phyloP scores from a whole-genome alignment of 495 filamentous ascomycete genomes.

The Tuber borchii region DNA sequence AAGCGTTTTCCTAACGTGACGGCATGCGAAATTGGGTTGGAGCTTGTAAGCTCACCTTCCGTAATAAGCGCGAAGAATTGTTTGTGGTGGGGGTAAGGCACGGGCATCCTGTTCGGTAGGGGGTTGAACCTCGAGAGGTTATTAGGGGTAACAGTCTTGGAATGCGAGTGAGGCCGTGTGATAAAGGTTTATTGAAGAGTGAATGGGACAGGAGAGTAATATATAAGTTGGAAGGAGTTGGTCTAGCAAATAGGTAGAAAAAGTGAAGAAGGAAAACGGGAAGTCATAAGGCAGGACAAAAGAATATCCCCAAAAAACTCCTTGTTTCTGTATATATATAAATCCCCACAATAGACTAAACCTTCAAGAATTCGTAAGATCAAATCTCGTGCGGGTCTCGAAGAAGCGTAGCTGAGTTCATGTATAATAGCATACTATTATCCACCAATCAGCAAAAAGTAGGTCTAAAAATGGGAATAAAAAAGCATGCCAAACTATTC shows the following conservation, averaged over 20 bases:
- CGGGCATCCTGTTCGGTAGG: not conserved
- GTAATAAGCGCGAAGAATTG: not conserved
- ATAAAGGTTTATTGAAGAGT: not conserved
- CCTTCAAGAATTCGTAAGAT: slow-evolving; percentile 26
- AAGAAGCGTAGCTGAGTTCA: slow-evolving; percentile 23
- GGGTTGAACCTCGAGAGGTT: not conserved
- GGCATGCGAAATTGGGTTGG: not conserved
- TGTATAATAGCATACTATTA: slow-evolving; percentile 26
- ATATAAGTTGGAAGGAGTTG: not conserved
- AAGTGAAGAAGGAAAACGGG: not conserved
- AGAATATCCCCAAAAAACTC: not conserved
- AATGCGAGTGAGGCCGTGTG: not conserved
- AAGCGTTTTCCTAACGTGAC: no score
- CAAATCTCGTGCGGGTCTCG: slow-evolving; percentile 26
- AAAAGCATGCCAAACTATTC: slow-evolving; percentile 22
- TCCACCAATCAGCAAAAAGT: not conserved
- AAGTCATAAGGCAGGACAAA: not conserved
- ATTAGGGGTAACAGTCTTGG: not conserved
- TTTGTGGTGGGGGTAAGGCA: not conserved
- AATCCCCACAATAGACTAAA: not conserved
- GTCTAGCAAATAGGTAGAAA: not conserved
- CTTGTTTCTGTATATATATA: not conserved
- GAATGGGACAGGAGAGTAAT: not conserved
- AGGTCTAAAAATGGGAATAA: no score
- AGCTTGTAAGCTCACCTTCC: not conserved